phyloP scores from a whole-genome alignment of 768 basidiomycete genomes.

The Mycena kentingensis region DNA sequence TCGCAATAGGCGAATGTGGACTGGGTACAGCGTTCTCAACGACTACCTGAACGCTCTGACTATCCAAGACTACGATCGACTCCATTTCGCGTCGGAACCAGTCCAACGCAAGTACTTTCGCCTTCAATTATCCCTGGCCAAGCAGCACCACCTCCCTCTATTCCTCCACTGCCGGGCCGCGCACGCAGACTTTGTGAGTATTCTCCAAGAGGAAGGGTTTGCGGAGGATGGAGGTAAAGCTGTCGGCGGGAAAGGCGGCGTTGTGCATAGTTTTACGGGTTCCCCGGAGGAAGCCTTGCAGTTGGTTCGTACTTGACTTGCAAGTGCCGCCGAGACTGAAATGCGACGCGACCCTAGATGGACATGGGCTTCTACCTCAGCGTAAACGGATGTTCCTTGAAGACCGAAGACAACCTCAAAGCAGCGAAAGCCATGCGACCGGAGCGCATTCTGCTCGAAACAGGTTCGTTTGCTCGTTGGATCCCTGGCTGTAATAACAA shows the following conservation, averaged over 20 bases:
- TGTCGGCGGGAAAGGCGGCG: conserved; percentile 67
- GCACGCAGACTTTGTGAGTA: conserved; percentile 66
- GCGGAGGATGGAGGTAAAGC: conserved; percentile 52
- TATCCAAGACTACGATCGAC: conserved; percentile 73
- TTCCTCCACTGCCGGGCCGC: conserved; percentile 84
- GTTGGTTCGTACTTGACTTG: conserved; percentile 46
- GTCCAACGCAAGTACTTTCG: conserved; percentile 69
- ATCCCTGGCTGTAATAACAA: background rate
- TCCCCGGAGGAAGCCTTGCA: conserved; percentile 61
- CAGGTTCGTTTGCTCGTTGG: conserved; percentile 45
- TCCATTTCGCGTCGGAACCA: conserved; percentile 60
- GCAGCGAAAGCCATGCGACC: conserved; percentile 57
- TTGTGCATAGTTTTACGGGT: conserved; percentile 85
- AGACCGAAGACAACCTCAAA: conserved; percentile 65
- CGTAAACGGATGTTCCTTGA: conserved; percentile 77
- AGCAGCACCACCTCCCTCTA: conserved; percentile 71
- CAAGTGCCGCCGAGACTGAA: background rate
- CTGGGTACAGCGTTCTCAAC: conserved; percentile 48
- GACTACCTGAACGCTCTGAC: background rate
- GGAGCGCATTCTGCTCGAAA: conserved; percentile 70
- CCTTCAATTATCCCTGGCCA: conserved; percentile 66
- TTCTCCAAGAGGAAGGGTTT: conserved; percentile 68
- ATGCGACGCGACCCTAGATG: conserved; percentile 47
- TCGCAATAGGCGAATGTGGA: conserved; percentile 81
- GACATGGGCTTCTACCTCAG: conserved; percentile 75